phyloP scores from a whole-genome alignment of 2,329 filamentous ascomycete genomes.

The Pseudodiploospora longispora region DNA sequence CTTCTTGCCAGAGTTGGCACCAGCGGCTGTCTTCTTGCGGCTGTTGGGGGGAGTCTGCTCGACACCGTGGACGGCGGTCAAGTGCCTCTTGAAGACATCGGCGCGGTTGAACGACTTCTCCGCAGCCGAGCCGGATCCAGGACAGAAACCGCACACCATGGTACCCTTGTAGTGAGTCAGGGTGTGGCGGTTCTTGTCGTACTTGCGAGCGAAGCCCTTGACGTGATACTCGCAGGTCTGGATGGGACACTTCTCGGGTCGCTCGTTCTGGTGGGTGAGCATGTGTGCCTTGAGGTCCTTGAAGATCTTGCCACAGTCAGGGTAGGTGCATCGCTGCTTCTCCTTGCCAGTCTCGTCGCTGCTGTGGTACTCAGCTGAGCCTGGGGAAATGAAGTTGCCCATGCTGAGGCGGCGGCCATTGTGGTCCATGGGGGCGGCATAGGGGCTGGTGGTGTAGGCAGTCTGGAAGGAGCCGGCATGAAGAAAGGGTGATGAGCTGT shows the following conservation, averaged over 20 bases:
- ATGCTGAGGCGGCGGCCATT: constrained; percentile 57
- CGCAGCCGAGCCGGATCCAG: constrained; percentile 75
- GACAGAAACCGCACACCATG: constrained; percentile 94
- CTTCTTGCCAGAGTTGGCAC: constrained; percentile 48
- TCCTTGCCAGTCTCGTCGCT: constrained; percentile 60
- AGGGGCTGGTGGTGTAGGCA: constrained; percentile 46
- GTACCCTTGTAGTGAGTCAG: constrained; percentile 95
- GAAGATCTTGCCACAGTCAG: constrained; percentile 78
- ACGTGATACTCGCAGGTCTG: constrained; percentile 83
- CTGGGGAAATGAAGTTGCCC: constrained; percentile 58
- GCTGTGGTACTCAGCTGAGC: constrained; percentile 51
- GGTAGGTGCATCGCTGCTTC: constrained; percentile 67
- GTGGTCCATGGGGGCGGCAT: constrained; percentile 35
- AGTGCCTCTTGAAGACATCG: constrained; percentile 90
- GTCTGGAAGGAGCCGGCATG: constrained; percentile 46
- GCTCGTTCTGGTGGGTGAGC: constrained; percentile 85
- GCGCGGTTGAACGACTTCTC: constrained; percentile 96
- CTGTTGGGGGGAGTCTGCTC: constrained; percentile 91
- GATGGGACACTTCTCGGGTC: constrained; percentile 92
- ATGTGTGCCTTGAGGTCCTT: constrained; percentile 92
- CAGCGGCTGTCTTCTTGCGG: constrained; percentile 56
- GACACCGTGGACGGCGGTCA: constrained; percentile 84
- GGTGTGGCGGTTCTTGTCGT: constrained; percentile 93
- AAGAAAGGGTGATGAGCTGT: constrained; percentile 60
- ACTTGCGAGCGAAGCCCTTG: constrained; percentile 91